Evolutionary conservation across 768 basidiomycete species (phyloP).

Genomic region (Lactarius sp.): DNA sequence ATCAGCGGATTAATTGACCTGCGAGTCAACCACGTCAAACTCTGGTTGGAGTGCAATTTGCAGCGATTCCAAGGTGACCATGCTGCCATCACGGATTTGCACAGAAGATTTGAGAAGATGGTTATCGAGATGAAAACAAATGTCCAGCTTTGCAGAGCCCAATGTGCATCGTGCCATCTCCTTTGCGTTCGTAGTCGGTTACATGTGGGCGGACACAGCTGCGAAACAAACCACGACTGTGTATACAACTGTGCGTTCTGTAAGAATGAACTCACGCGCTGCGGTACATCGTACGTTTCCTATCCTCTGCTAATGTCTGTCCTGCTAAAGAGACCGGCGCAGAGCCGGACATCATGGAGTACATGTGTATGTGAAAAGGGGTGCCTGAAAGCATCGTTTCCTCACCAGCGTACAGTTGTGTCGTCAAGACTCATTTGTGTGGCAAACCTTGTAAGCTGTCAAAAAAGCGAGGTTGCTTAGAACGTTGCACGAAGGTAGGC

Average conservation of each 20-base stretch:
- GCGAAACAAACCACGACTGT: constrained; percentile 48
- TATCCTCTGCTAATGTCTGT: not conserved
- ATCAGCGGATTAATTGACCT: constrained; percentile 38
- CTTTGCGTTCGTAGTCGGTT: constrained; percentile 42
- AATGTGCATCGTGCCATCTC: constrained; percentile 46
- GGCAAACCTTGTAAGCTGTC: constrained; percentile 45
- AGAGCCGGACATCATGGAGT: constrained; percentile 55
- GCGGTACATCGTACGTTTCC: constrained; percentile 44
- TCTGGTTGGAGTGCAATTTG: constrained; percentile 50
- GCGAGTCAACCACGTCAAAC: constrained; percentile 45
- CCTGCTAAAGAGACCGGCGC: not conserved
- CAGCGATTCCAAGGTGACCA: constrained; percentile 42
- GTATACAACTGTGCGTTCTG: constrained; percentile 40
- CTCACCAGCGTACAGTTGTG: constrained; percentile 39
- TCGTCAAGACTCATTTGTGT: constrained; percentile 47
- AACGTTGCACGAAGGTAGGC: constrained; percentile 47
- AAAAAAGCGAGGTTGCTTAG: constrained; percentile 48
- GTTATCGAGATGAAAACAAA: constrained; percentile 43
- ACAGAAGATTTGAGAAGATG: constrained; percentile 39
- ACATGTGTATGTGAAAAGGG: constrained; percentile 42
- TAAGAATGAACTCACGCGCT: constrained; percentile 34
- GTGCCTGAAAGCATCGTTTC: not conserved
- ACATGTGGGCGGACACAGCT: constrained; percentile 47
- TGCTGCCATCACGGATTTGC: constrained; percentile 43
- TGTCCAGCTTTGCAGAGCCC: constrained; percentile 45